Conservation (phyloP, 371 early-diverging fungal species). For the Mortierella sp. region DNA sequence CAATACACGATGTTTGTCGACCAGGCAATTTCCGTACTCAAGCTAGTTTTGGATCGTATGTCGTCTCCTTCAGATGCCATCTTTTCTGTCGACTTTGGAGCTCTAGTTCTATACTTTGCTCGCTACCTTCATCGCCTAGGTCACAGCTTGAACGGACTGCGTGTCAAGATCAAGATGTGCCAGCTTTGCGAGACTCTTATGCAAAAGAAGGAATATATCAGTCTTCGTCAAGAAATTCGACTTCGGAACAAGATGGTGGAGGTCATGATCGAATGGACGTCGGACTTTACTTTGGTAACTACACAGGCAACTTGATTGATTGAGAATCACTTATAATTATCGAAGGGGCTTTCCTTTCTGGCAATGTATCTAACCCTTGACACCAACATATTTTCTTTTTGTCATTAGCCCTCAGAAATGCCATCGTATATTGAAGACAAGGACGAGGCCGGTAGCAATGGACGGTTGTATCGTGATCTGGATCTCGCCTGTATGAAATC, state of each 20-base stretch:
- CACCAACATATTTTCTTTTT: neutral
- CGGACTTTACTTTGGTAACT: slow-evolving; percentile 76
- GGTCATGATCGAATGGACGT: slow-evolving; percentile 90
- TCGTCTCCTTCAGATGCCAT: slow-evolving; percentile 75
- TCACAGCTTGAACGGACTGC: slow-evolving; percentile 70
- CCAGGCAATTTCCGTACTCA: slow-evolving; percentile 88
- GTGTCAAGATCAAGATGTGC: slow-evolving; percentile 89
- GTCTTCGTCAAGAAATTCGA: slow-evolving; percentile 88
- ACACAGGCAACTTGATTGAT: neutral
- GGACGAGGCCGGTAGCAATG: slow-evolving; percentile 46
- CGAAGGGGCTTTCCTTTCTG: too few species aligned
- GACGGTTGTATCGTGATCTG: slow-evolving; percentile 76
- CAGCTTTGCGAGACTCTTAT: slow-evolving; percentile 87
- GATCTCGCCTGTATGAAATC: slow-evolving; percentile 89
- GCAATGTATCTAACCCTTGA: neutral
- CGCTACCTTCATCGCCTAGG: slow-evolving; percentile 86
- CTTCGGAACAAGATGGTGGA: slow-evolving; percentile 87
- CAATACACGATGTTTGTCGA: slow-evolving; percentile 91
- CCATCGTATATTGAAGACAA: slow-evolving; percentile 51
- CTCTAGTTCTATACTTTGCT: slow-evolving; percentile 81
- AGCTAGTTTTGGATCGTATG: slow-evolving; percentile 86
- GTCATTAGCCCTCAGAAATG: slow-evolving; percentile 33
- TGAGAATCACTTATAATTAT: neutral
- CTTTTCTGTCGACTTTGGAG: slow-evolving; percentile 85
- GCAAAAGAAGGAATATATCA: slow-evolving; percentile 83